Base-by-base conservation (phyloP, 208 protist species). In the Leishmania guyanensis region DNA sequence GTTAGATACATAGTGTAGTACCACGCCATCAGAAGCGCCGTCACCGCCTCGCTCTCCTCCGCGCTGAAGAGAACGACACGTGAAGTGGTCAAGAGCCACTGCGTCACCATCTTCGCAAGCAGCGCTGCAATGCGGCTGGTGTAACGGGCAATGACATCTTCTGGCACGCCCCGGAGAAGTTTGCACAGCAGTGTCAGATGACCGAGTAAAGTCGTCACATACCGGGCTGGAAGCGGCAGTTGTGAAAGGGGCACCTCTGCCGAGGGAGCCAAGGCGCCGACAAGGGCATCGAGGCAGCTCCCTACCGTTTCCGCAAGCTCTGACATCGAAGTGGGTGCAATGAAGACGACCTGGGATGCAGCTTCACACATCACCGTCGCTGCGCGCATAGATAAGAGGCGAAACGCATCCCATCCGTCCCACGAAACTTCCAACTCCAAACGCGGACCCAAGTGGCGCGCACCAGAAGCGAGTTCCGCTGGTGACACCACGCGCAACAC, bases 381-480 rank as follows among this genome's bases (percentile, higher is more conserved):
- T 43, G 90, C 91, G 33, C 90, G 91, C 75, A 92, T 77, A 26
- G 93, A 95, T 74, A 97, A 93, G 65, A 91, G 65, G 29, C 93
- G 89, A 72, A 96, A 97, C 50, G 90, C 91, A 81, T 95, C 90
- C 94, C 92, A 96, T 22, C 86, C 87, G 78, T 88, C 86, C 65
- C 77, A 80, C n/a, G 17, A 73, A 58, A 51, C 46, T 33, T 51
- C 75, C 43, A 46, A 50, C 65, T 78, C 88, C 51, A 39, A 22
- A 58, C 58, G 60, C 48, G 65, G 54, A 46, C 64, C 17, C 54
- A 75, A 22, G 53, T 48, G 60, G 29, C 58, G 71, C 22, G 68
- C 81, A 54, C 33, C 53, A 39, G 26, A 36, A 33, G 33, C 51
- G 10, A 74, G 43, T 29, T 58, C 77, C 6, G 54, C 43, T 46